phyloP scores from a whole-genome alignment of 495 filamentous ascomycete species.

The Penicillium waksmanii region DNA sequence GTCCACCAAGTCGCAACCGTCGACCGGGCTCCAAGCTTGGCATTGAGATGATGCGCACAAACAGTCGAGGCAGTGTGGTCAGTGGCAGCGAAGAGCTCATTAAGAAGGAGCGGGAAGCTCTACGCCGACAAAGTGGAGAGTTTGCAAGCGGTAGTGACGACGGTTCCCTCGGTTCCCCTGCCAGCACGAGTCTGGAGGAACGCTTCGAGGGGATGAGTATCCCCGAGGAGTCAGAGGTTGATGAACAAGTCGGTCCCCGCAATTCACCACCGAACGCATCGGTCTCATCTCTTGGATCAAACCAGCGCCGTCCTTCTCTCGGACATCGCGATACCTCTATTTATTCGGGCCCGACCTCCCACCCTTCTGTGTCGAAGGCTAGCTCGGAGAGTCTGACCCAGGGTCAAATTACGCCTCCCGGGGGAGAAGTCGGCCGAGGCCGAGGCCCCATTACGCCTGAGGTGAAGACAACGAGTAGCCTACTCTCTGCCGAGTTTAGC shows the following conservation, averaged over 20 bases:
- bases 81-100: conserved; percentile 51
- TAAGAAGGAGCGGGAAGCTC: conserved; percentile 41
- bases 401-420: conserved; percentile 44
- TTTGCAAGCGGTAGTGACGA: conserved; percentile 29
- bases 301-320: conserved; percentile 26
- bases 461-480: conserved; percentile 24
- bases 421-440: conserved; percentile 22
- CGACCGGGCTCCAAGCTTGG: conserved; percentile 80
- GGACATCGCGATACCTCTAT: conserved; percentile 31
- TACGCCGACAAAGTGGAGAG: conserved; percentile 31
- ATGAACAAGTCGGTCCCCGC: conserved; percentile 33
- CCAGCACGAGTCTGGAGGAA: conserved; percentile 36
- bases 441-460: conserved; percentile 36
- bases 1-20: conserved; percentile 53
- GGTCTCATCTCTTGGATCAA: conserved; percentile 17
- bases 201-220: conserved; percentile 45
- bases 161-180: conserved; percentile 30
- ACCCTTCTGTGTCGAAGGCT: conserved; percentile 6
- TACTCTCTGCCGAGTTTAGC: conserved; percentile 10
- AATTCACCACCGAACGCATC: conserved; percentile 24
- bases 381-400: conserved; percentile 11
- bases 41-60: conserved; percentile 94
- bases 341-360: conserved; percentile 23
- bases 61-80: conserved; percentile 84
- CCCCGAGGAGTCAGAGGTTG: conserved; percentile 40